These are phyloP conservation scores for Suillus ampliporus DNA, from an alignment of 768 basidiomycete species.

Conservation along the genomic window DNA sequence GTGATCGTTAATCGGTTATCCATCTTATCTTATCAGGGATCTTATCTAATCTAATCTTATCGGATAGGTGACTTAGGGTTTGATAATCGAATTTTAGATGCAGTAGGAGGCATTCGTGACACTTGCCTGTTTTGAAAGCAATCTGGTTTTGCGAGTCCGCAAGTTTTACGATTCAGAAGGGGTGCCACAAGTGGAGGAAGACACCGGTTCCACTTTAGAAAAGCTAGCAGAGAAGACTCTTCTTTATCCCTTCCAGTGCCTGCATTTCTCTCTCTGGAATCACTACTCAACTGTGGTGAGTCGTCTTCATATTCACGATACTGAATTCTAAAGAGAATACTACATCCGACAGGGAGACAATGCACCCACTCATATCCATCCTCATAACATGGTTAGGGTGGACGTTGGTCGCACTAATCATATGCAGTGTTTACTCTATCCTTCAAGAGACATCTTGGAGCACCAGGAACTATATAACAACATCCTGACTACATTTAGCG, in stretches of 20 bases:
- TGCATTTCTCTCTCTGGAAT: neutral
- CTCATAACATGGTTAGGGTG: neutral
- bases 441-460: neutral
- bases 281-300: neutral
- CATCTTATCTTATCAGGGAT: too few relatives aligned
- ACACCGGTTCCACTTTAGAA: too few relatives aligned
- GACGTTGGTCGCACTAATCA: neutral
- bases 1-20: too few relatives aligned
- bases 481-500: neutral
- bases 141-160: too few relatives aligned
- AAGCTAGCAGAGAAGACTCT: neutral
- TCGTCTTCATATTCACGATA: neutral
- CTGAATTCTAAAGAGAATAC: neutral
- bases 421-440: neutral
- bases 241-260: neutral
- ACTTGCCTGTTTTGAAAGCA: neutral
- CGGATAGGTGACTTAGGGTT: too few relatives aligned
- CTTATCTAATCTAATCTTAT: too few relatives aligned
- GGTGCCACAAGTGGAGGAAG: too few relatives aligned
- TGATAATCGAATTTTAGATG: too few relatives aligned
- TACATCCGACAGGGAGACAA: neutral
- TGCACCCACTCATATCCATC: neutral
- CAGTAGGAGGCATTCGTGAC: too few relatives aligned
- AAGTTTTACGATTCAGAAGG: too few relatives aligned
- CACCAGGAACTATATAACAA: neutral